Evolutionary conservation across 2,329 filamentous ascomycete species (phyloP), one percentile per base, ranked within the genome.

Genomic region (Aspergillus versicolor): DNA sequence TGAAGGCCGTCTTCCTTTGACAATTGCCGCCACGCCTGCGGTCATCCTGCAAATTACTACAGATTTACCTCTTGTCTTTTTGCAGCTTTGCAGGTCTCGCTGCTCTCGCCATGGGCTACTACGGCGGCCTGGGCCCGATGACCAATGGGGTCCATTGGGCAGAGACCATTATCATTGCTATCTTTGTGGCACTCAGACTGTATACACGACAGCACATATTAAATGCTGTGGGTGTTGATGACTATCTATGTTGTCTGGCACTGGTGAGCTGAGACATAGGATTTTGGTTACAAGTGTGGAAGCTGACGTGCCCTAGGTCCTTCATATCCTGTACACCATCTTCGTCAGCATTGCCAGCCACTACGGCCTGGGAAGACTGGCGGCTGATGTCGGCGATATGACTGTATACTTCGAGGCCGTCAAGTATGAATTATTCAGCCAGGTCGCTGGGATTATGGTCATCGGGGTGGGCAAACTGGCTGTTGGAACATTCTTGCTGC

Each of bases 371-470:
- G 64, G 46, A 0, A 34, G 46, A 1, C 21, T 49, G 0, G 60
- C 1, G 42, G 65, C 52, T 1, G 58, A 59, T 27, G 56, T 67
- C 13, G 64, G 63, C 2, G 46, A 66, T 50, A 49, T 59, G 24
- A 43, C 17, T 3, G 60, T 46, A 32, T 67, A 67, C 40, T 60
- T 58, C 37, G 63, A 57, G 5, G 65, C 65, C 6, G 57, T 63
- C 15, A 66, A 64, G 27, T 67, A 66, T 41, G 65, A 67, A 47
- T 15, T 67, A 1, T 64, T 66, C 48, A 61, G 61, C 34, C 64
- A 66, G 19, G 60, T 65, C 1, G 63, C 64, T 9, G 64, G 63
- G 12, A 57, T 66, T n/a, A 65, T 66, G 60, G 60, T 58, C 21
- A 66, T 65, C 22, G 64, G 64, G 2, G 55, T 65, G 2, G 64